These are phyloP conservation scores for Rubroboletus satanas DNA, from an alignment of 768 basidiomycete genomes.

Conservation along the genomic window DNA sequence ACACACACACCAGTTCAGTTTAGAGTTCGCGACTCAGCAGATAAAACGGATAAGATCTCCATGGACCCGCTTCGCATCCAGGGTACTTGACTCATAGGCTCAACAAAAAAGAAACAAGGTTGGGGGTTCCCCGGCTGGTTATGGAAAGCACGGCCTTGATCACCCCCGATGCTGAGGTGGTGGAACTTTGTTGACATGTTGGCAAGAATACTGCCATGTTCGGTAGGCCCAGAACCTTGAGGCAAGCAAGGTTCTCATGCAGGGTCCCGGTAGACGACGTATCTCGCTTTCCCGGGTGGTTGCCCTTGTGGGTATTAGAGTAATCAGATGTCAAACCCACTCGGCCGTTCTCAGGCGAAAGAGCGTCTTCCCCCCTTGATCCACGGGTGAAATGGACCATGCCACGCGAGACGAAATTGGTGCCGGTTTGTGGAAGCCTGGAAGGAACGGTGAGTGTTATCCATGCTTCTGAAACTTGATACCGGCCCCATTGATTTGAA, in stretches of 20 bases:
- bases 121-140: conserved; percentile 13
- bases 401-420: conserved; percentile 3
- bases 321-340: conserved; percentile 3
- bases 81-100: conserved; percentile 18
- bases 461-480: neutral
- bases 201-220: conserved; percentile 14
- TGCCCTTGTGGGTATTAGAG: conserved; percentile 4
- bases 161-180: conserved; percentile 9
- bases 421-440: neutral
- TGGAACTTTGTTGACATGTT: conserved; percentile 9
- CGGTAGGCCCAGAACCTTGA: conserved; percentile 14
- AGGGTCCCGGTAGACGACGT: conserved; percentile 15
- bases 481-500: neutral
- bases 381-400: neutral
- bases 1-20: conserved; percentile 1
- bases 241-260: conserved; percentile 14
- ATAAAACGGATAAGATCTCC: conserved; percentile 24
- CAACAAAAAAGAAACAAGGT: conserved; percentile 15
- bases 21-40: conserved; percentile 15
- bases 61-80: conserved; percentile 11
- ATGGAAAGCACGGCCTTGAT: conserved; percentile 10
- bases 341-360: conserved; percentile 12
- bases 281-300: conserved; percentile 3
- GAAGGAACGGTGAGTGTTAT: neutral
- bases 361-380: conserved; percentile 5